Evolutionary conservation across 352 stramenopile species (phyloP).

Genomic region (Phytophthora pisi): DNA sequence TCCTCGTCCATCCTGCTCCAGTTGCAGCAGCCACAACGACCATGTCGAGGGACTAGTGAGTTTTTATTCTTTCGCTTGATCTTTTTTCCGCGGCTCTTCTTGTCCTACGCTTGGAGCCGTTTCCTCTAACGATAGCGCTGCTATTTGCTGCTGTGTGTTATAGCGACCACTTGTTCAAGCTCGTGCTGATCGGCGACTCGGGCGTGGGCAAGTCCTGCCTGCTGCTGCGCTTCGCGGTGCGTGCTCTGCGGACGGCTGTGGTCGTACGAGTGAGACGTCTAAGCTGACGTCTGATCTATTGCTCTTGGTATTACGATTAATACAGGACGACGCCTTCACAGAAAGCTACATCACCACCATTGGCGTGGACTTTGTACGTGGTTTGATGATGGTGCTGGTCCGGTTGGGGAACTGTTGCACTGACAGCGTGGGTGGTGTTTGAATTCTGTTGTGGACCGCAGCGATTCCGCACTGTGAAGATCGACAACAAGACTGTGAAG

Average conservation of each 20-base stretch:
- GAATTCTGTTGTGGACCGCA: conserved; percentile 28
- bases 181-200: conserved; percentile 98
- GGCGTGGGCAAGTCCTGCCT: conserved; percentile 99
- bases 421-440: conserved; percentile 6
- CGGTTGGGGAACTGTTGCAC: neutral
- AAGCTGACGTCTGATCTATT: neutral
- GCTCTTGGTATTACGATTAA: neutral
- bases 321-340: conserved; percentile 96
- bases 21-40: conserved; percentile 21
- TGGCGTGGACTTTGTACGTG: conserved; percentile 94
- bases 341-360: conserved; percentile 98
- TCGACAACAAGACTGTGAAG: conserved; percentile 99
- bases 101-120: neutral
- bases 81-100: conserved; percentile 7
- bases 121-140: conserved; percentile 22
- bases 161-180: conserved; percentile 97
- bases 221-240: conserved; percentile 95
- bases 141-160: neutral
- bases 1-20: neutral
- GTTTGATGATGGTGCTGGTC: neutral
- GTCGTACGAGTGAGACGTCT: no score
- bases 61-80: neutral
- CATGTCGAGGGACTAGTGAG: conserved; percentile 87
- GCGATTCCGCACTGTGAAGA: conserved; percentile 97
- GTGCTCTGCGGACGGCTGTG: conserved; percentile 27